These are phyloP conservation scores for Massarina eburnea DNA, from an alignment of 2,329 filamentous ascomycete genomes.

Conservation along the genomic window DNA sequence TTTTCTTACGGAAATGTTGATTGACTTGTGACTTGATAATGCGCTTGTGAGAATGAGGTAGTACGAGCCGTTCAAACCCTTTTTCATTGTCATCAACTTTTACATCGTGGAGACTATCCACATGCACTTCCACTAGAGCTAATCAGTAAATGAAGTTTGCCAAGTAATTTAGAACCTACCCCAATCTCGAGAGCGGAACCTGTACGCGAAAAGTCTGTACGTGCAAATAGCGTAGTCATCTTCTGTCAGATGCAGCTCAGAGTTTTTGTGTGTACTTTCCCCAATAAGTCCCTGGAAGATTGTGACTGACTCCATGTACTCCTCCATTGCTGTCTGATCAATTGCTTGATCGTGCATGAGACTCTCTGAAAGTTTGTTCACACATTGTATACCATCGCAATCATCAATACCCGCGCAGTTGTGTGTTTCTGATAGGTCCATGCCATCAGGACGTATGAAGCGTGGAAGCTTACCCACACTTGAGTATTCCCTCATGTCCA, in stretches of 20 bases:
- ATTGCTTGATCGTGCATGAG: not conserved
- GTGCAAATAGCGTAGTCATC: not conserved
- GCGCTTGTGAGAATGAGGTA: conserved; percentile 50
- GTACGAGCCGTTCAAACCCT: conserved; percentile 51
- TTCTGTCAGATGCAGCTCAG: not conserved
- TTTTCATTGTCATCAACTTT: conserved; percentile 21
- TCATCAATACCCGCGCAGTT: not conserved
- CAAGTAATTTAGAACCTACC: not conserved
- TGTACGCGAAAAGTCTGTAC: not conserved
- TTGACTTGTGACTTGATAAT: conserved; percentile 50
- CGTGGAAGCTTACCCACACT: not conserved
- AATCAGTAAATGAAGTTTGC: not conserved
- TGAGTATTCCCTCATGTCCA: conserved; percentile 1
- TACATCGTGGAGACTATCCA: not conserved
- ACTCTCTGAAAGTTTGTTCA: too few species aligned
- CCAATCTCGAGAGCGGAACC: not conserved
- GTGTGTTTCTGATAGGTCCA: not conserved
- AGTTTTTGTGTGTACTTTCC: not conserved
- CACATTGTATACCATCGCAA: not conserved
- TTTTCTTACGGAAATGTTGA: conserved; percentile 41
- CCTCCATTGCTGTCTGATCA: not conserved
- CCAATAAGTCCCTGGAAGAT: not conserved
- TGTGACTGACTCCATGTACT: not conserved
- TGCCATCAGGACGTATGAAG: not conserved
- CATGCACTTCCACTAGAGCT: not conserved